These are phyloP conservation scores for Russula ochroleuca DNA, from an alignment of 768 basidiomycete species.

Conservation along the genomic window DNA sequence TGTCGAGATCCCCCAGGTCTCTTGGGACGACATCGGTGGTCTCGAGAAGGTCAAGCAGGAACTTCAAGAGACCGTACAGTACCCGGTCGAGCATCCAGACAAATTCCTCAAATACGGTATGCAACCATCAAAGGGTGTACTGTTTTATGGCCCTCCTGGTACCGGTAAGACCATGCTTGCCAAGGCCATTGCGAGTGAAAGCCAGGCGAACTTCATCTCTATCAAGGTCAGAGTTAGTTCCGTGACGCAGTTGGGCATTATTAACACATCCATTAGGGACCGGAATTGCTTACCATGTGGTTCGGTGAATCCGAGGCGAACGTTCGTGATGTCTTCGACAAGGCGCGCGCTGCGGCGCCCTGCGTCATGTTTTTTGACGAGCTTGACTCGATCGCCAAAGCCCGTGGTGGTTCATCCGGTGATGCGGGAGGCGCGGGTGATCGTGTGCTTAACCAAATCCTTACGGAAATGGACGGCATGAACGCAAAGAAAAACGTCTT, in stretches of 20 bases:
- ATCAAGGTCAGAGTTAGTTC: constrained; percentile 67
- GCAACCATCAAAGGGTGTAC: constrained; percentile 98
- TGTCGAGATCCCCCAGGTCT: constrained; percentile 97
- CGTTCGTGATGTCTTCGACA: constrained; percentile 99
- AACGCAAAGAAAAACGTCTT: constrained; percentile 99
- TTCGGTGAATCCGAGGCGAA: constrained; percentile 99
- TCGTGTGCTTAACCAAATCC: constrained; percentile 94
- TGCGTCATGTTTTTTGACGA: constrained; percentile 99
- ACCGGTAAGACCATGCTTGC: constrained; percentile 99
- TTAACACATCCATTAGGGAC: constrained; percentile 52
- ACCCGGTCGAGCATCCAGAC: constrained; percentile 99
- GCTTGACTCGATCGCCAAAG: constrained; percentile 97
- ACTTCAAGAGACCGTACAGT: constrained; percentile 98
- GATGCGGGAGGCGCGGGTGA: constrained; percentile 97
- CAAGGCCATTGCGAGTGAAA: constrained; percentile 99
- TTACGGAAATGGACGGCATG: constrained; percentile 99
- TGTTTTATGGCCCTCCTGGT: constrained; percentile 99
- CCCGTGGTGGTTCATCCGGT: constrained; percentile 79
- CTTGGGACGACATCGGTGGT: constrained; percentile 99
- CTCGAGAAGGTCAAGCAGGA: constrained; percentile 99
- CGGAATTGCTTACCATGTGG: constrained; percentile 99
- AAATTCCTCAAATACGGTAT: constrained; percentile 99
- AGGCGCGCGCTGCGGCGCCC: constrained; percentile 97
- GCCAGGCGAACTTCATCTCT: constrained; percentile 98
- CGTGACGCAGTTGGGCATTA: constrained; percentile 3